These are phyloP conservation scores for Penicillium concentricum DNA, from an alignment of 2,329 filamentous ascomycete species.

Conservation along the genomic window DNA sequence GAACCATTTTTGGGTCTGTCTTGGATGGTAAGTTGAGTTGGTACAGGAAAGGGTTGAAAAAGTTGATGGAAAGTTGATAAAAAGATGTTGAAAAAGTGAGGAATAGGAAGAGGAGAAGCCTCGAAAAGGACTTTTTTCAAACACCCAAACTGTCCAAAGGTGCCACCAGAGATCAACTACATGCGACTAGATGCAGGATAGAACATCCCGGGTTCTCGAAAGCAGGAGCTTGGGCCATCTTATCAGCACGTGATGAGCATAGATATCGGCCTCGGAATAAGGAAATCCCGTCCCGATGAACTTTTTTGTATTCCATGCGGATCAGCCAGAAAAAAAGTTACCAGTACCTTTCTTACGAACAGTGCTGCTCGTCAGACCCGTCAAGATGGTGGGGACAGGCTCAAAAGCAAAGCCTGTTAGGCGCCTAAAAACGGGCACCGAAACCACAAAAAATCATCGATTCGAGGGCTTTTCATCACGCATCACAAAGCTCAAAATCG, in stretches of 20 bases:
- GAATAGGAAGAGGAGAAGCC: neutral
- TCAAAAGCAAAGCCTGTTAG: conserved; percentile 69
- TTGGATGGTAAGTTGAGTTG: neutral
- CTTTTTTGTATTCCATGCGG: conserved; percentile 38
- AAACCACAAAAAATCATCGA: conserved; percentile 77
- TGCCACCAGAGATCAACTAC: neutral
- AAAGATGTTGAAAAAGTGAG: neutral
- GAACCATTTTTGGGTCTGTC: conserved; percentile 47
- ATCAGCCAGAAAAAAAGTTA: conserved; percentile 19
- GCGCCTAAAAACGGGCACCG: conserved; percentile 65
- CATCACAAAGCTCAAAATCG: conserved; percentile 87
- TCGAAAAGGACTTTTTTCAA: neutral
- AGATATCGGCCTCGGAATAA: conserved; percentile 32
- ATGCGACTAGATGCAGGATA: neutral
- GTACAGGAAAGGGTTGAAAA: neutral
- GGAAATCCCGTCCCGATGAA: conserved; percentile 32
- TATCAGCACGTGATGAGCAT: conserved; percentile 28
- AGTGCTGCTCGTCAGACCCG: conserved; percentile 27
- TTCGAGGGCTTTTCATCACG: conserved; percentile 91
- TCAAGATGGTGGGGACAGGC: conserved; percentile 54
- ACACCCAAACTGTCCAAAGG: neutral
- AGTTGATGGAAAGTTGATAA: neutral
- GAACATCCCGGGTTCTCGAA: conserved; percentile 6
- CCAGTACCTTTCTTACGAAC: conserved; percentile 22
- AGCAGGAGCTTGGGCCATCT: conserved; percentile 38